Conservation (phyloP, 2,329 filamentous ascomycete species). For the Cylindrodendrum hubeiense region DNA sequence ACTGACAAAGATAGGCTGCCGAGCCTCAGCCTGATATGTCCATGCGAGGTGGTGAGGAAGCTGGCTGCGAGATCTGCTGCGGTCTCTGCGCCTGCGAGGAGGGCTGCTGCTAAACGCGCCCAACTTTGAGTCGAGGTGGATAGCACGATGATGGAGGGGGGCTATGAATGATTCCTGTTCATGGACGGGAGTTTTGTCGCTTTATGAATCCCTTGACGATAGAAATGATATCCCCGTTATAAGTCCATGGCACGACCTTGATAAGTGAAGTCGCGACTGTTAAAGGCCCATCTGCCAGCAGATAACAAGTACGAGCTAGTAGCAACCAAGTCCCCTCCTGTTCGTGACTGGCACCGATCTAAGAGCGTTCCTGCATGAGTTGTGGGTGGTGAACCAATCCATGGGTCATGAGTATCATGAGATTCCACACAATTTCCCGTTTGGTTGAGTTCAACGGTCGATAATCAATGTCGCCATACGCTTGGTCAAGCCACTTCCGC, state of each 20-base stretch:
- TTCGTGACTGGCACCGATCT: background rate
- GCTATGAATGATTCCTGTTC: background rate
- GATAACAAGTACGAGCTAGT: background rate
- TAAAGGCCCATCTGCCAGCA: background rate
- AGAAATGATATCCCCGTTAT: constrained; percentile 26
- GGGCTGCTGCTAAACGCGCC: constrained; percentile 53
- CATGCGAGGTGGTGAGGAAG: constrained; percentile 60
- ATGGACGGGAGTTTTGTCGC: constrained; percentile 11
- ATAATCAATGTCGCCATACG: background rate
- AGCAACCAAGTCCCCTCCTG: background rate
- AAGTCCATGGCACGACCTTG: background rate
- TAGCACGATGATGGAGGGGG: background rate
- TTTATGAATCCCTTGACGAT: constrained; percentile 20
- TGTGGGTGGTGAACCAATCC: background rate
- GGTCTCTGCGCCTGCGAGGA: constrained; percentile 60
- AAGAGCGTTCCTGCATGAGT: background rate
- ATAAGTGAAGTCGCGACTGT: background rate
- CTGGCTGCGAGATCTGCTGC: constrained; percentile 60
- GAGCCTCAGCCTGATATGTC: constrained; percentile 59
- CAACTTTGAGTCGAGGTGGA: background rate
- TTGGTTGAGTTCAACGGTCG: background rate
- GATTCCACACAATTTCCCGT: background rate
- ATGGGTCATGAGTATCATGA: background rate
- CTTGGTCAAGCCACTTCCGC: background rate
- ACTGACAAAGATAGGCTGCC: constrained; percentile 42